Conservation (phyloP, 805 yeast species). For the Nakazawaea wickerhamii region DNA sequence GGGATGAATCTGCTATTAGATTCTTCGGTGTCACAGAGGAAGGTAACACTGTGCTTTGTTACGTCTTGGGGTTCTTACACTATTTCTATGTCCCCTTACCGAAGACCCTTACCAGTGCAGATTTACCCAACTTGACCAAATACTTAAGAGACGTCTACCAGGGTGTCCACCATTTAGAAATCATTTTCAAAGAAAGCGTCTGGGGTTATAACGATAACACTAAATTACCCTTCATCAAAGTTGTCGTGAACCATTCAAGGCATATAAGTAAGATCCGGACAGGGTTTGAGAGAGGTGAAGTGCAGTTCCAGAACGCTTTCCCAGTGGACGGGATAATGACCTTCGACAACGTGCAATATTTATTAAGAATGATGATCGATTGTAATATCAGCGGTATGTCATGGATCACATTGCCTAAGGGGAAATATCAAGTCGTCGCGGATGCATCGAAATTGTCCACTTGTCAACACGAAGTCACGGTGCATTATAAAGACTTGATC, state of each 20-base stretch:
- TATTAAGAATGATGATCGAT: conserved; percentile 86
- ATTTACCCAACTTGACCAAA: conserved; percentile 40
- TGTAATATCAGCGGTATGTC: conserved; percentile 93
- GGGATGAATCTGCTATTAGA: conserved; percentile 57
- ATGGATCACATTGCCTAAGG: conserved; percentile 86
- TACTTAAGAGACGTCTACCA: conserved; percentile 44
- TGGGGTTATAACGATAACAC: conserved; percentile 89
- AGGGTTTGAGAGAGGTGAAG: conserved; percentile 79
- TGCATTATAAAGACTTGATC: conserved; percentile 62
- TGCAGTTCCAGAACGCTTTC: conserved; percentile 60
- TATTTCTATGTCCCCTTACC: conserved; percentile 93
- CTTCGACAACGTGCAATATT: conserved; percentile 85
- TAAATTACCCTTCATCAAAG: conserved; percentile 73
- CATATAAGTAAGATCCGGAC: conserved; percentile 65
- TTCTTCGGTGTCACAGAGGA: conserved; percentile 89
- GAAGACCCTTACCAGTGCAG: conserved; percentile 55
- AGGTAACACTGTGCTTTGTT: conserved; percentile 87
- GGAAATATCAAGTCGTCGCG: conserved; percentile 50
- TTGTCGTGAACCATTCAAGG: conserved; percentile 61
- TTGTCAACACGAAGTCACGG: conserved; percentile 79
- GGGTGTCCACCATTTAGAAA: conserved; percentile 61
- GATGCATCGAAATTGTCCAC: conserved; percentile 46
- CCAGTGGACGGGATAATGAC: conserved; percentile 59
- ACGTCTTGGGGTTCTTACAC: conserved; percentile 83
- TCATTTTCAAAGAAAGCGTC: conserved; percentile 71